Percentiles rank a stretch among this genome's conserved stretches.
phyloP scores from a whole-genome alignment of 2,329 filamentous ascomycete species.

The Fusarium gaditjirri region DNA sequence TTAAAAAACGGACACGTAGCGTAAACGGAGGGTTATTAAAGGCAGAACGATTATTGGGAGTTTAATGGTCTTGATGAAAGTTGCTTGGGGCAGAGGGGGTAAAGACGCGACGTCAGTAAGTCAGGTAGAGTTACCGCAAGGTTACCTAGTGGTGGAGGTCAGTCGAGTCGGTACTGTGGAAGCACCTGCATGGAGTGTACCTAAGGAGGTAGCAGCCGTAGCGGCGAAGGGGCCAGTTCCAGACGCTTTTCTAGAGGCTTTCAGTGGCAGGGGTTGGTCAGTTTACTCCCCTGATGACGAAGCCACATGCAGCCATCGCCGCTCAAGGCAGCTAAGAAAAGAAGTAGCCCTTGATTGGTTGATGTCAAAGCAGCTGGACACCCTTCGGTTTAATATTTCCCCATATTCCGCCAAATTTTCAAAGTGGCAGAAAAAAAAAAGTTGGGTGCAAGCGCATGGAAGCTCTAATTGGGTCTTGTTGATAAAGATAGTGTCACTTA shows the following conservation, averaged over 20 bases:
- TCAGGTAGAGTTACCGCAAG: slow-evolving; percentile 12
- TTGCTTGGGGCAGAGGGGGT: slow-evolving; percentile 36
- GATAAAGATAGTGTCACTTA: slow-evolving; percentile 24
- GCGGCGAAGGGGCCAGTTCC: slow-evolving; percentile 16
- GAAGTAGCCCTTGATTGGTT: slow-evolving; percentile 14
- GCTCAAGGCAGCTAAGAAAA: slow-evolving; percentile 6
- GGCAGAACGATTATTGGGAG: slow-evolving; percentile 1
- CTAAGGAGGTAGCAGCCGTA: slow-evolving; percentile 16
- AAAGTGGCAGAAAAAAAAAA: slow-evolving; percentile 46
- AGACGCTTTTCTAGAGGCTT: slow-evolving; percentile 17
- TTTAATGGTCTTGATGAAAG: slow-evolving; percentile 15
- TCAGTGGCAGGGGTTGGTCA: slow-evolving; percentile 43
- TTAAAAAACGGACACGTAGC: slow-evolving; percentile 10
- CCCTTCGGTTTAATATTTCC: slow-evolving; percentile 4
- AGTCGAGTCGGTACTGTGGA: background rate
- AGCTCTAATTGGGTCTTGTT: slow-evolving; percentile 31
- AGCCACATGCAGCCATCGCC: slow-evolving; percentile 29
- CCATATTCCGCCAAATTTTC: slow-evolving; percentile 49
- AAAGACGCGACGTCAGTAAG: slow-evolving; percentile 34
- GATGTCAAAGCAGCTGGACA: background rate
- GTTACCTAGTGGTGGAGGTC: background rate
- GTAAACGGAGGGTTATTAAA: slow-evolving; percentile 1
- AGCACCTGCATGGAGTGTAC: background rate
- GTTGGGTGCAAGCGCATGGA: slow-evolving; percentile 18
- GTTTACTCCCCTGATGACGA: slow-evolving; percentile 40